Percentiles rank a stretch among this genome's conserved stretches.
phyloP scores from a whole-genome alignment of 176 grass and related monocot species.

The Elaeis guineensis region DNA sequence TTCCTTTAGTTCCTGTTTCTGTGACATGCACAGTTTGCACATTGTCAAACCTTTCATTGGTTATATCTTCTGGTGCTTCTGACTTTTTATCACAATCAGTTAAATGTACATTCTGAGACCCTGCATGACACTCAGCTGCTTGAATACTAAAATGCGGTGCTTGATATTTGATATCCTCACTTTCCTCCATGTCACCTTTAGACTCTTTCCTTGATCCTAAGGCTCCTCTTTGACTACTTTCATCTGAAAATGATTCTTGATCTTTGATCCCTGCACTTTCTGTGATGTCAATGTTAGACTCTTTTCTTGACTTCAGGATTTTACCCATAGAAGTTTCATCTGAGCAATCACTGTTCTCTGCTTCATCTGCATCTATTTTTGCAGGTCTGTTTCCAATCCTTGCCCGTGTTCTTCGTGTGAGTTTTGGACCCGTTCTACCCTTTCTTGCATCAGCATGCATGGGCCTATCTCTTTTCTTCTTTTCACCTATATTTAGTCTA shows the following conservation, averaged over 20 bases:
- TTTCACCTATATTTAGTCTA: constrained; percentile 24
- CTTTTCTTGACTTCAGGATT: too few species aligned
- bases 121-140: constrained; percentile 30
- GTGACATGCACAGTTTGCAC: not conserved
- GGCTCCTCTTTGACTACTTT: constrained; percentile 22
- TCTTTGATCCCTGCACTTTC: too few species aligned
- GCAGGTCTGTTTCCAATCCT: constrained; percentile 44
- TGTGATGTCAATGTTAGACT: too few species aligned
- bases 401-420: constrained; percentile 29
- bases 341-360: constrained; percentile 36
- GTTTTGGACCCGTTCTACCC: constrained; percentile 43
- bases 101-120: constrained; percentile 7
- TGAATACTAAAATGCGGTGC: constrained; percentile 22
- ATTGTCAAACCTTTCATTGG: constrained; percentile 18
- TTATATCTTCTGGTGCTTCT: constrained; percentile 16
- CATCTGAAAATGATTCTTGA: constrained; percentile 6
- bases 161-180: constrained; percentile 15
- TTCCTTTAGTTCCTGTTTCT: constrained; percentile 16
- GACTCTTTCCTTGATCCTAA: constrained; percentile 26
- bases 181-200: constrained; percentile 24
- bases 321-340: constrained; percentile 6
- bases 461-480: constrained; percentile 52
- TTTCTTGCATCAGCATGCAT: constrained; percentile 23
- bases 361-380: constrained; percentile 46
- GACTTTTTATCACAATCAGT: not conserved